Evolutionary conservation across 371 early-diverging fungal genomes (phyloP).

Genomic region (Zychaea mexicana): DNA sequence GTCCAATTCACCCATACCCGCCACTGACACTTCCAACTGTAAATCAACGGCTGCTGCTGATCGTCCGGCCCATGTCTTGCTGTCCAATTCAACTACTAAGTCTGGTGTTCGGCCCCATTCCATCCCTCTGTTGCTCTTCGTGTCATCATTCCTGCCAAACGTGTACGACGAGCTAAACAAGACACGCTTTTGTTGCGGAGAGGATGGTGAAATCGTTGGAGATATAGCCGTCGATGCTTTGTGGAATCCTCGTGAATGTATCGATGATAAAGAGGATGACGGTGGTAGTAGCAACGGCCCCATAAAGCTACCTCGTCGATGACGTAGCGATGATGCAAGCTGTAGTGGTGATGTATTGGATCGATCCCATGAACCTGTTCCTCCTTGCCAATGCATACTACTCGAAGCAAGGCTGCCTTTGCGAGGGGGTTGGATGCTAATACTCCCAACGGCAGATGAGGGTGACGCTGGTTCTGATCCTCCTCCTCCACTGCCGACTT

Average conservation of each 20-base stretch:
- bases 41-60: slow-evolving; percentile 11
- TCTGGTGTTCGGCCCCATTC: not conserved
- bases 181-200: not conserved
- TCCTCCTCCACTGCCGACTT: not conserved
- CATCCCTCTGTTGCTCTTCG: not conserved
- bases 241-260: not conserved
- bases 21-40: not conserved
- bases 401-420: not conserved
- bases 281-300: slow-evolving; percentile 21
- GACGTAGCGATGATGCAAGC: slow-evolving; percentile 10
- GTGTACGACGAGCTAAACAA: slow-evolving; percentile 4
- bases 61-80: slow-evolving; percentile 10
- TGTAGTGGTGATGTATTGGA: slow-evolving; percentile 6
- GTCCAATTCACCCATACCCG: slow-evolving; percentile 6
- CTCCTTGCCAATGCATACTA: not conserved
- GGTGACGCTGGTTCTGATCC: not conserved
- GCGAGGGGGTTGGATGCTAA: not conserved
- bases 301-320: slow-evolving; percentile 28
- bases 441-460: slow-evolving; percentile 1
- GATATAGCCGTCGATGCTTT: not conserved
- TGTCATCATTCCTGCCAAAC: not conserved
- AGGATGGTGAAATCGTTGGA: not conserved
- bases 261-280: not conserved
- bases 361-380: slow-evolving; percentile 40
- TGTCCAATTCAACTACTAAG: slow-evolving; percentile 14